phyloP scores from a whole-genome alignment of 2,329 filamentous ascomycete species.

The Penicillium palitans region DNA sequence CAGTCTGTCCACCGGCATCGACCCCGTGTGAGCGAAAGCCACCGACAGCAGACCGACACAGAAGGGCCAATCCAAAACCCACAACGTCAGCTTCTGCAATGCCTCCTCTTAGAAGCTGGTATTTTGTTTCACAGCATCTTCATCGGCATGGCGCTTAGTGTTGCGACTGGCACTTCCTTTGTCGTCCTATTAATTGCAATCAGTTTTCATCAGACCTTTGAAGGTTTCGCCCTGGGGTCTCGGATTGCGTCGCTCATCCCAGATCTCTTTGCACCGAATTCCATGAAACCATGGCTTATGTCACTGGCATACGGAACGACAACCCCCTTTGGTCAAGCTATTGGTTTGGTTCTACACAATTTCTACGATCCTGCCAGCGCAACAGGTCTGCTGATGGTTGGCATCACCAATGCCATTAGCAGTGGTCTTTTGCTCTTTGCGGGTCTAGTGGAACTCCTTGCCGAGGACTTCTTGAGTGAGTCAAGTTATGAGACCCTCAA shows the following conservation, averaged over 20 bases:
- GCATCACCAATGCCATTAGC: constrained; percentile 83
- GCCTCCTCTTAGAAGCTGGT: constrained; percentile 75
- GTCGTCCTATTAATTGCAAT: constrained; percentile 78
- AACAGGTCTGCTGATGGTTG: constrained; percentile 75
- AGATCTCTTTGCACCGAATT: constrained; percentile 65
- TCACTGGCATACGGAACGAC: constrained; percentile 65
- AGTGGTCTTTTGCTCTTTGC: constrained; percentile 79
- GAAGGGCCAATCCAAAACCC: constrained; percentile 53
- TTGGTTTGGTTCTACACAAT: constrained; percentile 74
- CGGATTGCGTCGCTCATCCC: constrained; percentile 76
- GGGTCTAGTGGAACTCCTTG: constrained; percentile 77
- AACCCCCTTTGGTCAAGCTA: constrained; percentile 80
- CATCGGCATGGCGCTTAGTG: constrained; percentile 82
- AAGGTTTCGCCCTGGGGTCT: constrained; percentile 80
- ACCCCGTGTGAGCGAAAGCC: constrained; percentile 13
- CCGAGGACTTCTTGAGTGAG: constrained; percentile 76
- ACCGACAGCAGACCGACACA: constrained; percentile 30
- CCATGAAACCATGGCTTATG: constrained; percentile 73
- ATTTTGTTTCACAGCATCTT: constrained; percentile 85
- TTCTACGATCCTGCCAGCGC: constrained; percentile 78
- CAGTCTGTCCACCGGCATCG: constrained; percentile 15
- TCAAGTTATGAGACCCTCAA: constrained; percentile 61
- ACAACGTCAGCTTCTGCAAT: constrained; percentile 71
- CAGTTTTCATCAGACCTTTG: constrained; percentile 83
- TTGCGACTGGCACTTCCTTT: constrained; percentile 76